A percentile compares a stretch with the other conserved stretches of the same genome.
phyloP scores from a whole-genome alignment of 2,329 filamentous ascomycete genomes.

The Myriosclerotinia duriaeana region DNA sequence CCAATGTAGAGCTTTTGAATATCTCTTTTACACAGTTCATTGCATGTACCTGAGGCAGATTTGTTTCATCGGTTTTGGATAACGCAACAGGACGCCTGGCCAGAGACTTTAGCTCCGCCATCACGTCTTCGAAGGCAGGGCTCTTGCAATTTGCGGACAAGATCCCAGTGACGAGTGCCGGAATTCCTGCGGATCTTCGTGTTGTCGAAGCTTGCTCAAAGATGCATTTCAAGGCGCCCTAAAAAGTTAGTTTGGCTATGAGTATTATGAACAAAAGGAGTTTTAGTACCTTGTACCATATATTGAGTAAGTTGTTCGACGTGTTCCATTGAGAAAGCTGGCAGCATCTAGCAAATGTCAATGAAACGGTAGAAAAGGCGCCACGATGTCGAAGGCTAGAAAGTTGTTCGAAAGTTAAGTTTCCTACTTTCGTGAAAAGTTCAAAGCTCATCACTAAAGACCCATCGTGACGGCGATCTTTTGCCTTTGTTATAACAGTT shows the following conservation, averaged over 20 bases:
- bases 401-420: slow-evolving; percentile 78
- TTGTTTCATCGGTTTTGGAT: slow-evolving; percentile 56
- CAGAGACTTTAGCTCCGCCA: slow-evolving; percentile 61
- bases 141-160: slow-evolving; percentile 62
- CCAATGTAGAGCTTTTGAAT: slow-evolving; percentile 78
- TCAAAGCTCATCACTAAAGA: slow-evolving; percentile 51
- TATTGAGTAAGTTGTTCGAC: slow-evolving; percentile 46
- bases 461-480: slow-evolving; percentile 46
- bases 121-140: slow-evolving; percentile 63
- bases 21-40: slow-evolving; percentile 92
- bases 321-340: slow-evolving; percentile 48
- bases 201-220: slow-evolving; percentile 78
- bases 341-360: slow-evolving; percentile 82
- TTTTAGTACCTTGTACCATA: slow-evolving; percentile 67
- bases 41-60: slow-evolving; percentile 88
- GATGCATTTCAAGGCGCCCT: slow-evolving; percentile 69
- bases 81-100: slow-evolving; percentile 54
- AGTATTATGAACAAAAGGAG: not conserved
- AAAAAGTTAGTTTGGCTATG: slow-evolving; percentile 30
- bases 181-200: slow-evolving; percentile 86
- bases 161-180: slow-evolving; percentile 80
- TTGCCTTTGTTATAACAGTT: slow-evolving; percentile 52
- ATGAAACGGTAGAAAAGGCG: slow-evolving; percentile 88
- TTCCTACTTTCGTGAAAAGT: slow-evolving; percentile 66
- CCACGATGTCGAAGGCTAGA: slow-evolving; percentile 83